Evolutionary conservation across 2,329 filamentous ascomycete genomes (phyloP), one percentile per base, ranked within the genome.

Genomic region (Diaporthe sp.): DNA sequence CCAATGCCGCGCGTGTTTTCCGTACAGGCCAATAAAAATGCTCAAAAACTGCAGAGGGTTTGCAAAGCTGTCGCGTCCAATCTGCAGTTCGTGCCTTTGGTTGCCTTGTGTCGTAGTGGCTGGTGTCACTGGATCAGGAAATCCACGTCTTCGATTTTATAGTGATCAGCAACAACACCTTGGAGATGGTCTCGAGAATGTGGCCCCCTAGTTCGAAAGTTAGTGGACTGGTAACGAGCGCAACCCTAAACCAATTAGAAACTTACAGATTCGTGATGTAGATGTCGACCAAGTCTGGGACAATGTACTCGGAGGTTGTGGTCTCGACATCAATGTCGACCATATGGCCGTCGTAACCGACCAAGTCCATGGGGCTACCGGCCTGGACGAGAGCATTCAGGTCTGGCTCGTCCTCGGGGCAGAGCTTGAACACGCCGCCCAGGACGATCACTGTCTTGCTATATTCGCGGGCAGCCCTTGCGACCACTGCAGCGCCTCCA

Each of bases 361-460:
- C 90, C 73, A 95, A 92, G 77, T 90, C 93, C 71, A 93, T 92
- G 1, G 95, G 91, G 81, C 96, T 92, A 22, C 95, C 96, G 85
- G 95, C 95, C 84, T 98, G 96, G 74, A 98, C 94, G 76, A 97
- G 86, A 6, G 92, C 91, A 77, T 95, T 93, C 71, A 94, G 92
- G 79, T 97, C 92, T 79, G 95, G 96, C 1, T 95, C 94, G 80
- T 95, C 96, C 75, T 97, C 92, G 0, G 97, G 96, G 78, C 95
- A 97, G 72, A 99, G 90, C 84, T 97, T 97, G 87, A 98, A 98
- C 28, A 98, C 93, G 42, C 95, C 96, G 70, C 93, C 94, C 57
- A 99, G 90, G 4, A 97, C 95, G 33, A 98, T 92, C 25, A 99
- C 96, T 0, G 95, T 94, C 33, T 93, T 95, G 77, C 93, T 91